phyloP scores from a whole-genome alignment of 2,329 filamentous ascomycete genomes.

The Cladophialophora exuberans region DNA sequence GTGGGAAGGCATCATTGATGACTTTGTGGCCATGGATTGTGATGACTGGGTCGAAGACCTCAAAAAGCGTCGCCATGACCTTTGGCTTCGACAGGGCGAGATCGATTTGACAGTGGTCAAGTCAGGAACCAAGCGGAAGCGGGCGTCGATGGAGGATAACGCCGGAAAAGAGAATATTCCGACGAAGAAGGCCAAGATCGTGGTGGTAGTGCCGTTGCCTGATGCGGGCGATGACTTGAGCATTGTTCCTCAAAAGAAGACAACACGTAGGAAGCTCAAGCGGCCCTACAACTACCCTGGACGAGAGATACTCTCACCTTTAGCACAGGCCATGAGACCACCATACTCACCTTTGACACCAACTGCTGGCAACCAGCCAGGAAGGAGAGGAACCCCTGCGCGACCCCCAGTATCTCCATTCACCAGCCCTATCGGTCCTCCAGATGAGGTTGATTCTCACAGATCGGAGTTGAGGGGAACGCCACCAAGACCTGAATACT shows the following conservation, averaged over 20 bases:
- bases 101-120: conserved; percentile 35
- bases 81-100: conserved; percentile 53
- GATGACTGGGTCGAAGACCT: conserved; percentile 72
- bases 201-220: conserved; percentile 17
- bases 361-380: background rate
- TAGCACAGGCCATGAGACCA: conserved; percentile 26
- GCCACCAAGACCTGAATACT: conserved; percentile 19
- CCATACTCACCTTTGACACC: conserved; percentile 25
- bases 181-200: conserved; percentile 26
- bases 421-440: background rate
- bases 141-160: conserved; percentile 25
- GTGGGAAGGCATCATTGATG: conserved; percentile 74
- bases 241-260: conserved; percentile 12
- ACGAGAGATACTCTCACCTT: conserved; percentile 24
- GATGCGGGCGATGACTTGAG: background rate
- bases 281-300: conserved; percentile 10
- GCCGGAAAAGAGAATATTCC: conserved; percentile 14
- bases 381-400: conserved; percentile 3
- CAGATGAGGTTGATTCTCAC: background rate
- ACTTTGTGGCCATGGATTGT: conserved; percentile 75
- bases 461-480: background rate
- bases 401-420: conserved; percentile 26
- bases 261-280: conserved; percentile 1
- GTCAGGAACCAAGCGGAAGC: conserved; percentile 28
- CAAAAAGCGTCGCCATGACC: conserved; percentile 59